phyloP scores from a whole-genome alignment of 805 yeast genomes.

The Kodamaea nitidulidarum region DNA sequence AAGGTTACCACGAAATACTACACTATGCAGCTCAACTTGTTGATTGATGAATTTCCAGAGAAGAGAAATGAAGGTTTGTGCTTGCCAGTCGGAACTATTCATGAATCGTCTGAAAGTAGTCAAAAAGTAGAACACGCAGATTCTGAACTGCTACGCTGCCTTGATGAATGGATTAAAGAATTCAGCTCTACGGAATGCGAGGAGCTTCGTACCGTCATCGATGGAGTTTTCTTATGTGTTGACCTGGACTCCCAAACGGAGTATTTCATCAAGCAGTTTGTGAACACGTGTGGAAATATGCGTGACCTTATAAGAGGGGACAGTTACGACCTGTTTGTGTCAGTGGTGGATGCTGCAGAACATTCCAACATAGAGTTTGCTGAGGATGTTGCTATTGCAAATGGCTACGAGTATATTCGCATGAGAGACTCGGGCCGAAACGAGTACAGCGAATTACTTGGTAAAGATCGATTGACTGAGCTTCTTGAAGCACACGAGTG shows the following conservation, averaged over 20 bases:
- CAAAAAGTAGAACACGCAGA: neutral
- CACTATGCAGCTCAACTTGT: slow-evolving; percentile 22
- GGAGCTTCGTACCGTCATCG: slow-evolving; percentile 44
- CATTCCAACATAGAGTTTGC: slow-evolving; percentile 24
- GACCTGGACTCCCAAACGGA: slow-evolving; percentile 20
- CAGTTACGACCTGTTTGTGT: slow-evolving; percentile 6
- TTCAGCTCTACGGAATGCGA: slow-evolving; percentile 31
- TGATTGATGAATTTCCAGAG: slow-evolving; percentile 32
- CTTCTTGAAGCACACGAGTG: slow-evolving; percentile 49
- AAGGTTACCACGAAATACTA: slow-evolving; percentile 31
- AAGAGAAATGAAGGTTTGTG: too few relatives aligned
- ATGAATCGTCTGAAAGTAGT: too few relatives aligned
- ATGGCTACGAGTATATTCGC: slow-evolving; percentile 44
- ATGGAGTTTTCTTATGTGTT: slow-evolving; percentile 44
- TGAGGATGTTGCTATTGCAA: slow-evolving; percentile 36
- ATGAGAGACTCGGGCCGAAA: slow-evolving; percentile 29
- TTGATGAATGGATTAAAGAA: slow-evolving; percentile 38
- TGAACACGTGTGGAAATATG: slow-evolving; percentile 11
- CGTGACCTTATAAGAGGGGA: neutral
- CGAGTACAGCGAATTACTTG: slow-evolving; percentile 42
- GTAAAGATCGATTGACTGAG: slow-evolving; percentile 42
- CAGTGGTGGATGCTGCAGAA: slow-evolving; percentile 6
- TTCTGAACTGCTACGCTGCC: slow-evolving; percentile 5
- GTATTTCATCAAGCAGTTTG: slow-evolving; percentile 12
- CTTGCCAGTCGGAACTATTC: too few relatives aligned